phyloP scores from a whole-genome alignment of 179 eudicot genomes.

The Nepenthes alata region DNA sequence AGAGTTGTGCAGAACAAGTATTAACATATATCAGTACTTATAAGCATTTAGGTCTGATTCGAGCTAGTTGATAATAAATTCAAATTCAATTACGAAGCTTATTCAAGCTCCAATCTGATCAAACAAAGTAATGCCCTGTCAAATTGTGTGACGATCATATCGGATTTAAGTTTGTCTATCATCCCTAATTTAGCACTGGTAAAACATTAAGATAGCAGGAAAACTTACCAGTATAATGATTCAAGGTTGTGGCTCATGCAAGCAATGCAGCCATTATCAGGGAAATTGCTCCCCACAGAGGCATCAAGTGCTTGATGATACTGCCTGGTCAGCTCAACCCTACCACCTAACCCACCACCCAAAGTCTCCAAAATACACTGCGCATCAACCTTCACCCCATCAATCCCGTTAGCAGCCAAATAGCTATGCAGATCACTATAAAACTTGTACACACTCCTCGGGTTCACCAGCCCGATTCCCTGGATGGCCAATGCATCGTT shows the following conservation, averaged over 20 bases:
- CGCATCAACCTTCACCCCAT: slow-evolving; percentile 92
- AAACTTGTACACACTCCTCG: slow-evolving; percentile 65
- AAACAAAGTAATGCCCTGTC: no score
- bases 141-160: no score
- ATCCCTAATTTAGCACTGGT: no score
- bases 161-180: no score
- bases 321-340: slow-evolving; percentile 76
- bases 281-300: slow-evolving; percentile 63
- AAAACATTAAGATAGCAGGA: no score
- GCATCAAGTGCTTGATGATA: slow-evolving; percentile 94
- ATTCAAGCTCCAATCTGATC: no score
- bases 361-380: slow-evolving; percentile 89
- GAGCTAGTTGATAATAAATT: no score
- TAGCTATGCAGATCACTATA: slow-evolving; percentile 71
- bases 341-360: slow-evolving; percentile 74
- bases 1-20: no score
- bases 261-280: slow-evolving; percentile 92
- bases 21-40: not conserved
- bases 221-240: slow-evolving; percentile 68
- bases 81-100: no score
- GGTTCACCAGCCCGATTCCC: slow-evolving; percentile 82
- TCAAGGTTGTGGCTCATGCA: slow-evolving; percentile 98
- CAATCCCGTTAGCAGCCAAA: slow-evolving; percentile 71
- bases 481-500: slow-evolving; percentile 53
- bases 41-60: not conserved